These are phyloP conservation scores for Zoysia japonica DNA, from an alignment of 176 grass and related monocot genomes.

Conservation along the genomic window DNA sequence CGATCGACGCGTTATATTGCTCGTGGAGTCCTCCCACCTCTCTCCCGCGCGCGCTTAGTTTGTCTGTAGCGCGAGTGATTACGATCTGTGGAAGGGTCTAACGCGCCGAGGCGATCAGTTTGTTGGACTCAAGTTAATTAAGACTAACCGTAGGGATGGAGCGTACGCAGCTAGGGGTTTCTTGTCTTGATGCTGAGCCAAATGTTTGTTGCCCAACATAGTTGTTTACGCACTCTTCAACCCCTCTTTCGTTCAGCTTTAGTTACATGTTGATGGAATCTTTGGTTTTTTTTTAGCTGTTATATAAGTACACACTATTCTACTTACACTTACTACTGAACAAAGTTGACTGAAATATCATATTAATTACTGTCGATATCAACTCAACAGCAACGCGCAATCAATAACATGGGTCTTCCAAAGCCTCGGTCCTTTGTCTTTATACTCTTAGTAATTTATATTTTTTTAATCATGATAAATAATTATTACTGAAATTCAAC, in stretches of 20 bases:
- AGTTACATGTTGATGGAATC: not conserved
- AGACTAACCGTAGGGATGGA: conserved; percentile 30
- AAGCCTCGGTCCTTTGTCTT: too few relatives aligned
- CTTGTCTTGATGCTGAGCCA: not conserved
- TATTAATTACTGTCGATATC: too few relatives aligned
- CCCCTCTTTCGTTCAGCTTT: not conserved
- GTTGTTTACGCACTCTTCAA: not conserved
- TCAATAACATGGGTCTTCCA: too few relatives aligned
- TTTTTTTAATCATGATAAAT: too few relatives aligned
- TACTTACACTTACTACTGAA: too few relatives aligned
- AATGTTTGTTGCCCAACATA: not conserved
- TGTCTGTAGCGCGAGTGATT: conserved; percentile 44
- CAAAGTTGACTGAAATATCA: too few relatives aligned
- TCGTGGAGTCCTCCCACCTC: too few relatives aligned
- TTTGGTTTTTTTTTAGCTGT: too few relatives aligned
- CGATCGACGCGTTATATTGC: not conserved
- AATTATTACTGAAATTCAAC: too few relatives aligned
- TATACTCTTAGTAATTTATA: too few relatives aligned
- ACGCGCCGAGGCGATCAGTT: conserved; percentile 5
- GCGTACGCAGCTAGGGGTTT: not conserved
- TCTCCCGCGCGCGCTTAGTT: not conserved
- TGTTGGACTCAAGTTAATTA: conserved; percentile 40
- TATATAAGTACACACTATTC: too few relatives aligned
- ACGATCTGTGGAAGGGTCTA: conserved; percentile 45
- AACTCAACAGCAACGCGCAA: too few relatives aligned